phyloP scores from a whole-genome alignment of 805 yeast species.

The Kuraishia molischiana region DNA sequence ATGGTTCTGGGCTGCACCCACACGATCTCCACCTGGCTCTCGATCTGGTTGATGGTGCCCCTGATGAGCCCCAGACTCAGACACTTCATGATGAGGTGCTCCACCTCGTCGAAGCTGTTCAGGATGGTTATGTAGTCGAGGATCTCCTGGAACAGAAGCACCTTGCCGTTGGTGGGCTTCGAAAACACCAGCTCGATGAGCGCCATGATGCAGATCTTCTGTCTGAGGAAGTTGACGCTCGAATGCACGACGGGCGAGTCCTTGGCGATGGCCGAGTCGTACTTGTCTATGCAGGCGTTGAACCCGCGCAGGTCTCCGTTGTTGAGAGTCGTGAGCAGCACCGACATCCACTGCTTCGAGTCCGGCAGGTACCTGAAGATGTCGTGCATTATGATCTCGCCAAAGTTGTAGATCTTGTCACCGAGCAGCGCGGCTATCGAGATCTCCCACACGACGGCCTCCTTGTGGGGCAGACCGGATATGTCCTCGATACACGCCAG shows the following conservation, averaged over 20 bases:
- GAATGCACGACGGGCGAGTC: constrained; percentile 43
- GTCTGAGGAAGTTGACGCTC: constrained; percentile 62
- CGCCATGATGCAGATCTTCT: constrained; percentile 88
- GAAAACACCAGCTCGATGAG: constrained; percentile 78
- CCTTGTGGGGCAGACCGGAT: constrained; percentile 27
- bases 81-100: constrained; percentile 85
- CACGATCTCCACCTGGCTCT: constrained; percentile 63
- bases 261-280: constrained; percentile 7
- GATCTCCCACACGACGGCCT: constrained; percentile 54
- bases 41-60: constrained; percentile 89
- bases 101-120: constrained; percentile 61
- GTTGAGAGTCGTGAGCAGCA: constrained; percentile 61
- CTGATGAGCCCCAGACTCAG: constrained; percentile 72
- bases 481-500: constrained; percentile 57
- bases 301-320: constrained; percentile 68
- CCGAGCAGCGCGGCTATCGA: constrained; percentile 84
- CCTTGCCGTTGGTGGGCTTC: constrained; percentile 66
- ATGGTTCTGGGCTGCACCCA: constrained; percentile 97
- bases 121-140: constrained; percentile 57
- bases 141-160: constrained; percentile 64
- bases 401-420: constrained; percentile 88
- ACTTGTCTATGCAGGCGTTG: constrained; percentile 26
- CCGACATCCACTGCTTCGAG: constrained; percentile 57
- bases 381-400: constrained; percentile 88
- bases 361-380: constrained; percentile 44